Base-by-base conservation (phyloP, 441 rosid species). In the Flueggea neowawraea region DNA sequence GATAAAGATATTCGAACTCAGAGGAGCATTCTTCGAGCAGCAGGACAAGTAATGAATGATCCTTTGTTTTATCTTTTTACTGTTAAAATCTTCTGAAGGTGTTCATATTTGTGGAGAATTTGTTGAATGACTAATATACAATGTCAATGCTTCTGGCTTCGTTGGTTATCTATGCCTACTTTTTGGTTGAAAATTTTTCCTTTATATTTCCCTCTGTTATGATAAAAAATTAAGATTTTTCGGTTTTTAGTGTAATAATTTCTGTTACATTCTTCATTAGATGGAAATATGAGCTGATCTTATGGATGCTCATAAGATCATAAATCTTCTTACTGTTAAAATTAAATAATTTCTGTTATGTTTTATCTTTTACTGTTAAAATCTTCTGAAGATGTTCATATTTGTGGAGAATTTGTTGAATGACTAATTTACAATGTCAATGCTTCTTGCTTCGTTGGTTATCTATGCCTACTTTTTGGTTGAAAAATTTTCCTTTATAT, bases 241-340 rank as follows among this genome's bases (percentile, higher is more conserved):
- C 15, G 12, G 13, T 55, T 10, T 31, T n/a, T n/a, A 6, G n/a
- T 55, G 13, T 39, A 10, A 15, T 31, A 15, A 32, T 3, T 55
- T 9, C 13, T 31, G 51, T 64, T 64, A 67, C 65, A 57, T 56
- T 58, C 65, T 75, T 53, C 28, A 32, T 60, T 75, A 94, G 97
- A 89, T 94, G 95, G 97, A 94, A 69, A 75, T 90, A 59, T 84
- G 79, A 73, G 83, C 89, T 64, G 97, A 94, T 87, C 88, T 94
- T 70, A 81, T 94, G 87, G 99, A 94, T 80, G 86, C 89, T 65
- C 97, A 94, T 82, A 70, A n/a, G n/a, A n/a, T n/a, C n/a, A n/a
- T n/a, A n/a, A n/a, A n/a, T n/a, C n/a, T n/a, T n/a, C n/a, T n/a
- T n/a, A n/a, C n/a, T n/a, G n/a, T n/a, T n/a, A n/a, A n/a, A n/a